Evolutionary conservation across 2,329 filamentous ascomycete genomes (phyloP).

Genomic region (Exophiala sp.): DNA sequence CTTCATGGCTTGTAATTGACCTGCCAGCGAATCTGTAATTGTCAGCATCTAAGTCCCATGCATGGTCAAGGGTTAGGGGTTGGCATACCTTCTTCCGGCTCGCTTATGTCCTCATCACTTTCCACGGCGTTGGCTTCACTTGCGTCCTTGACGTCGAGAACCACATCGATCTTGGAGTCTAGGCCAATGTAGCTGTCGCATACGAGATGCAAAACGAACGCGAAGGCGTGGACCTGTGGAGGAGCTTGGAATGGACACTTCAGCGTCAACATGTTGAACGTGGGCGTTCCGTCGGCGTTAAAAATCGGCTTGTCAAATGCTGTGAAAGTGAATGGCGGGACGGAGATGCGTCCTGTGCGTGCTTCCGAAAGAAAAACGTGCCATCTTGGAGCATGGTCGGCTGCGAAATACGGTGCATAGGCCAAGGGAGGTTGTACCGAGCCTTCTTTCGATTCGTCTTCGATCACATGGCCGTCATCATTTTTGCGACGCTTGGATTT

Average conservation of each 20-base stretch:
- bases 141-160: constrained; percentile 81
- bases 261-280: constrained; percentile 90
- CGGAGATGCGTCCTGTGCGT: constrained; percentile 92
- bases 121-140: constrained; percentile 76
- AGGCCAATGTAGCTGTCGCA: constrained; percentile 95
- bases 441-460: constrained; percentile 52
- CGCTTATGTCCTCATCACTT: constrained; percentile 83
- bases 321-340: constrained; percentile 92
- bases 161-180: constrained; percentile 87
- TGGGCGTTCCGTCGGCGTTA: constrained; percentile 71
- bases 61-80: background rate
- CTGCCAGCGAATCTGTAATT: constrained; percentile 73
- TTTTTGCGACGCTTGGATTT: constrained; percentile 65
- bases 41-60: background rate
- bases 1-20: constrained; percentile 86
- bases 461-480: constrained; percentile 53
- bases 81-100: constrained; percentile 89
- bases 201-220: constrained; percentile 88
- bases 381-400: constrained; percentile 87
- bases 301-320: constrained; percentile 88
- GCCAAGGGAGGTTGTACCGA: constrained; percentile 74
- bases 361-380: constrained; percentile 91
- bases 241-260: constrained; percentile 97
- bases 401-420: constrained; percentile 83
- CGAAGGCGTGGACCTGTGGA: constrained; percentile 86